phyloP scores from a whole-genome alignment of 2,329 filamentous ascomycete genomes.

The Pyrenophora graminea region DNA sequence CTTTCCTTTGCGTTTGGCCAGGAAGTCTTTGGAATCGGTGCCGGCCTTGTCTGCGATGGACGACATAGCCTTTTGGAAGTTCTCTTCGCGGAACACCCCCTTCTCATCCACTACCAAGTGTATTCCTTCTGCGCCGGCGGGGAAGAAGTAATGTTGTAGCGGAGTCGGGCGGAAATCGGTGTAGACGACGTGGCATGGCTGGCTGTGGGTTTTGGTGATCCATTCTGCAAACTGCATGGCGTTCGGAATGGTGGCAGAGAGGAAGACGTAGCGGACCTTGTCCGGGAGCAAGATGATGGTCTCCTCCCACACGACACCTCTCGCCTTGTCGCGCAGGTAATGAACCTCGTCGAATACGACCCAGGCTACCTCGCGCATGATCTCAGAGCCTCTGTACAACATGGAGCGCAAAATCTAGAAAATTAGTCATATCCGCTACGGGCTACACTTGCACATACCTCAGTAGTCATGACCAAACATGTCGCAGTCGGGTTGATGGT shows the following conservation, averaged over 20 bases:
- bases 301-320: constrained; percentile 99
- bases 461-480: constrained; percentile 98
- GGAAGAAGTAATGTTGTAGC: constrained; percentile 97
- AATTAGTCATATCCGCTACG: constrained; percentile 20
- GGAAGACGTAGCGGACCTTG: constrained; percentile 97
- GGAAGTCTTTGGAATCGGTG: constrained; percentile 76
- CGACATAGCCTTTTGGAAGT: constrained; percentile 95
- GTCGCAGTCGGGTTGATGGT: constrained; percentile 99
- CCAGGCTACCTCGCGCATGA: constrained; percentile 99
- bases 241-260: constrained; percentile 97
- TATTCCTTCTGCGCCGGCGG: constrained; percentile 87
- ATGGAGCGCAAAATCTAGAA: constrained; percentile 89
- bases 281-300: constrained; percentile 97
- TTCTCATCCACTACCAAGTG: constrained; percentile 96
- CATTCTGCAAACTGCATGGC: constrained; percentile 99
- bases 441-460: constrained; percentile 50
- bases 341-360: constrained; percentile 99
- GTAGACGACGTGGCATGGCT: constrained; percentile 98
- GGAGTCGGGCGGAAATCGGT: constrained; percentile 97
- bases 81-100: constrained; percentile 92
- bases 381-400: constrained; percentile 96
- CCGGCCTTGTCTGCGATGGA: constrained; percentile 87
- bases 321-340: constrained; percentile 91
- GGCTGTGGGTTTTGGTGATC: constrained; percentile 97
- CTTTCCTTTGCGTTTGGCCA: constrained; percentile 80